These are phyloP conservation scores for Tritrichomonas musculus DNA, from an alignment of 208 protist genomes.

Conservation along the genomic window DNA sequence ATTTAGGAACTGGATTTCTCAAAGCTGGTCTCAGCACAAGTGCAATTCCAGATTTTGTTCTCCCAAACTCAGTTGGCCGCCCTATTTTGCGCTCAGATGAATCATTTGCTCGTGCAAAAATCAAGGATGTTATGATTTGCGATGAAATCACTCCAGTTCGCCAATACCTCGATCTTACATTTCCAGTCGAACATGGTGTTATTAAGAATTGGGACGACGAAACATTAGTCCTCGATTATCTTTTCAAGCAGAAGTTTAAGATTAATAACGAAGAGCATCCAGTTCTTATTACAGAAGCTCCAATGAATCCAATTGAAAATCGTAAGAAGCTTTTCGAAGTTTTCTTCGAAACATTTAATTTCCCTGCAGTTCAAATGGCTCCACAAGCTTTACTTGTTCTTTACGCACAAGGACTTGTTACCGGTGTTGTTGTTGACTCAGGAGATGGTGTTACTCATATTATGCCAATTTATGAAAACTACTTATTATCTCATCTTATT, in stretches of 20 bases:
- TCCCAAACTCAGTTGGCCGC: conserved; percentile 84
- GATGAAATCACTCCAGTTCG: conserved; percentile 70
- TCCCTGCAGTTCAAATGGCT: conserved; percentile 54
- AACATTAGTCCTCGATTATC: conserved; percentile 91
- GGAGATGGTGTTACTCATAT: conserved; percentile 89
- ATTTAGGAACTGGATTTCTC: conserved; percentile 68
- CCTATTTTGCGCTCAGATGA: conserved; percentile 75
- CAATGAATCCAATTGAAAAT: conserved; percentile 68
- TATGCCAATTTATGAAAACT: conserved; percentile 63
- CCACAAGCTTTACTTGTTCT: conserved; percentile 91
- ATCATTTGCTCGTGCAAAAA: conserved; percentile 38
- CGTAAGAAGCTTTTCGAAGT: conserved; percentile 72
- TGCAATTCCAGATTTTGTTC: conserved; percentile 83
- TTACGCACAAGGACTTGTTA: conserved; percentile 70
- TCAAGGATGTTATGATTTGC: conserved; percentile 77
- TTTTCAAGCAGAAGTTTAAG: conserved; percentile 93
- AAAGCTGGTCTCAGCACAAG: conserved; percentile 88
- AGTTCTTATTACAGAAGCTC: conserved; percentile 74
- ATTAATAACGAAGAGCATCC: conserved; percentile 87
- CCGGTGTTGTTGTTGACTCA: conserved; percentile 78
- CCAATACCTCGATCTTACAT: conserved; percentile 64
- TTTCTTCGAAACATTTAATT: conserved; percentile 73
- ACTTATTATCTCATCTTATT: conserved; percentile 58
- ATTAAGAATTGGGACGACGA: conserved; percentile 96
- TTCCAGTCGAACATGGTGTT: conserved; percentile 74